Percentiles rank a stretch among this genome's conserved stretches.
Evolutionary conservation across 2,329 filamentous ascomycete genomes (phyloP).

Genomic region (Monosporascus sp.): DNA sequence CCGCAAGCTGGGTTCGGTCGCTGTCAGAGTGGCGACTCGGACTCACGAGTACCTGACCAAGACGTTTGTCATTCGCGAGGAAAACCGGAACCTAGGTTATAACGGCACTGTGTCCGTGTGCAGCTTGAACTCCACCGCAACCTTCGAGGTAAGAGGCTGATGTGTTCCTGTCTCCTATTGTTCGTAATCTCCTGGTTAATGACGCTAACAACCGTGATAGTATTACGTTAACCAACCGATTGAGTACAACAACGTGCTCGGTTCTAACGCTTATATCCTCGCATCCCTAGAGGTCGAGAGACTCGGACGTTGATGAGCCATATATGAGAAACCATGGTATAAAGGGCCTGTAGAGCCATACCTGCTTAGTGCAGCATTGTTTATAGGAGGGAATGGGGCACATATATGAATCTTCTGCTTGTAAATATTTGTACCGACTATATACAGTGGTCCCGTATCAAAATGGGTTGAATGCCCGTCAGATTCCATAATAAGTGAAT

Average conservation of each 20-base stretch:
- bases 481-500: too few species aligned
- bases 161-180: background rate
- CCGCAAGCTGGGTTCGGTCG: background rate
- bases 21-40: slow-evolving; percentile 7
- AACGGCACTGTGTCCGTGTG: slow-evolving; percentile 34
- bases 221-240: slow-evolving; percentile 33
- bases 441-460: too few species aligned
- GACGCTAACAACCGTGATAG: slow-evolving; percentile 16
- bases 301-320: background rate
- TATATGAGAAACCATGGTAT: too few species aligned
- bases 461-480: too few species aligned
- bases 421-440: too few species aligned
- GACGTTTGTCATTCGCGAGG: slow-evolving; percentile 20
- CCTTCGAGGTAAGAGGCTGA: slow-evolving; percentile 25
- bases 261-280: slow-evolving; percentile 31
- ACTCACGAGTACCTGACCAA: slow-evolving; percentile 19
- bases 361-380: too few species aligned
- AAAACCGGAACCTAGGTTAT: slow-evolving; percentile 24
- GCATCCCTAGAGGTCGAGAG: slow-evolving; percentile 33
- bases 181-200: background rate
- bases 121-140: slow-evolving; percentile 36
- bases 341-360: too few species aligned
- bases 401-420: too few species aligned
- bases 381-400: too few species aligned
- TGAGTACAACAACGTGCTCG: slow-evolving; percentile 32